Conservation (phyloP, 163 green algal species). For the Scenedesmus sp. region DNA sequence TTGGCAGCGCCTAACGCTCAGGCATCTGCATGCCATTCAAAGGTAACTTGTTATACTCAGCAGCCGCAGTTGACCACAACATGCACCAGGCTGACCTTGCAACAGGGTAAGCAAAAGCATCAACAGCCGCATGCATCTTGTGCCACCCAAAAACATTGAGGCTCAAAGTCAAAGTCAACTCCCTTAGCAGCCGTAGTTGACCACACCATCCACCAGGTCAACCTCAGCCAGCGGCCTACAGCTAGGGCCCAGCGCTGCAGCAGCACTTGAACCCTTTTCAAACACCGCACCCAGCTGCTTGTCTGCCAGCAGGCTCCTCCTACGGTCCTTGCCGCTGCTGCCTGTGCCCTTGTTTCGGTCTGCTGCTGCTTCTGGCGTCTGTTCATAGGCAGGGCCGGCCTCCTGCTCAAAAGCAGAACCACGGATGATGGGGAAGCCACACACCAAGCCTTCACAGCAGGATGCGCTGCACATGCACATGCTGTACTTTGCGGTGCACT, state of each 20-base stretch:
- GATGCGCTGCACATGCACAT: constrained; percentile 2
- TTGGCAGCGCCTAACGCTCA: no score
- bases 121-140: neutral
- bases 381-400: neutral
- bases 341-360: neutral
- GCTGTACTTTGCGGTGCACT: neutral
- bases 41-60: no score
- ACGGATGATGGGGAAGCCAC: neutral
- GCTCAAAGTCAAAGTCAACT: neutral
- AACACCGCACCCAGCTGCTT: neutral
- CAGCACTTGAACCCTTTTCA: neutral
- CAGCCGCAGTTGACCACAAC: neutral
- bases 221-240: neutral
- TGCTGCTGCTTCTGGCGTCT: neutral
- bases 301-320: neutral
- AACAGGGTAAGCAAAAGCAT: neutral
- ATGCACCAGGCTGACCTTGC: no score
- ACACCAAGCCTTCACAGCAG: constrained; percentile 9
- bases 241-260: neutral
- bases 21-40: no score
- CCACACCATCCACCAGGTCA: neutral
- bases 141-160: neutral
- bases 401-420: neutral
- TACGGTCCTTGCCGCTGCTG: neutral
- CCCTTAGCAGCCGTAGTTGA: constrained; percentile 23